phyloP scores from a whole-genome alignment of 495 filamentous ascomycete species.

The Penicillium macrosclerotiorum region DNA sequence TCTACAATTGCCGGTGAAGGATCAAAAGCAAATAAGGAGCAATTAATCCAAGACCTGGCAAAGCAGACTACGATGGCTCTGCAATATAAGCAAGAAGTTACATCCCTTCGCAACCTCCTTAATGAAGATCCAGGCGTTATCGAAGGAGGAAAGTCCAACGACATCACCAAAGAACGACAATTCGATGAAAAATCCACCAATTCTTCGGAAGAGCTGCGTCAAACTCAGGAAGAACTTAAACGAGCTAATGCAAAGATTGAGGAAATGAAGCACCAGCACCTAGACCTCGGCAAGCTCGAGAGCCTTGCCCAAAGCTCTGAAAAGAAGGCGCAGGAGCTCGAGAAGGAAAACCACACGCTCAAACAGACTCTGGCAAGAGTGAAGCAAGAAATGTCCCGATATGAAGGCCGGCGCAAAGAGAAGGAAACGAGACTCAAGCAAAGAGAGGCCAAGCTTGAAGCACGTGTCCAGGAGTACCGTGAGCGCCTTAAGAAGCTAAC shows the following conservation, averaged over 20 bases:
- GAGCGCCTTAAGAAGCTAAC: constrained; percentile 36
- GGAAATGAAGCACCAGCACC: constrained; percentile 54
- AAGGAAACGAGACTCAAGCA: constrained; percentile 50
- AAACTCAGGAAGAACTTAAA: constrained; percentile 48
- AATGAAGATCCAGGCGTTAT: constrained; percentile 51
- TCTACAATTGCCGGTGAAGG: constrained; percentile 50
- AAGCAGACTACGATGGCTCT: constrained; percentile 66
- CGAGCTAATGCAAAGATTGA: constrained; percentile 59
- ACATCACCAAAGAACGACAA: constrained; percentile 47
- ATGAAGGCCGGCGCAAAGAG: constrained; percentile 51
- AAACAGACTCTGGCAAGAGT: constrained; percentile 51
- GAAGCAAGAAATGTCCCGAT: constrained; percentile 54
- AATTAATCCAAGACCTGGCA: constrained; percentile 56
- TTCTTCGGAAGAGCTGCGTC: constrained; percentile 41
- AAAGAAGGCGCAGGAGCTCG: constrained; percentile 58
- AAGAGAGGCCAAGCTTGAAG: constrained; percentile 46
- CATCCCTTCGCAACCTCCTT: constrained; percentile 52
- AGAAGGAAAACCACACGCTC: constrained; percentile 53
- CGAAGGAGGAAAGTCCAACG: constrained; percentile 36
- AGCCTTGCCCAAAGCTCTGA: constrained; percentile 63
- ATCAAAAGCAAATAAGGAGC: constrained; percentile 45
- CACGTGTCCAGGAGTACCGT: constrained; percentile 46
- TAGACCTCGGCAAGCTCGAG: constrained; percentile 47
- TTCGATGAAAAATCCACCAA: constrained; percentile 38
- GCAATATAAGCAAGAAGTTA: constrained; percentile 66